Evolutionary conservation across 805 yeast species (phyloP).

Genomic region (Cephaloascus fragrans): DNA sequence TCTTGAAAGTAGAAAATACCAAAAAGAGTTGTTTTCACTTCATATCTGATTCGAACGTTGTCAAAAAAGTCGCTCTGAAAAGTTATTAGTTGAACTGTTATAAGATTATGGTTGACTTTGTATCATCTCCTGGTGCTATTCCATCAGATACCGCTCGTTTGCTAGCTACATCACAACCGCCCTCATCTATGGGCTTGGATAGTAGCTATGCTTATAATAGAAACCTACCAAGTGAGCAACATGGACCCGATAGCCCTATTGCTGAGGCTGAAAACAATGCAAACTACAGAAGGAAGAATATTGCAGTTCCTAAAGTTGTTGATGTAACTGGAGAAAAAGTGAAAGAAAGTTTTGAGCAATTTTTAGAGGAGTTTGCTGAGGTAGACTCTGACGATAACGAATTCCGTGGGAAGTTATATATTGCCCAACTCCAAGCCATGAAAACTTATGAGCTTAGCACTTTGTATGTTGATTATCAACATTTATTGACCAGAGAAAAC

Average conservation of each 20-base stretch:
- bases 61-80: too few relatives aligned
- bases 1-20: too few relatives aligned
- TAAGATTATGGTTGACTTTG: slow-evolving; percentile 35
- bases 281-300: slow-evolving; percentile 39
- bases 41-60: too few relatives aligned
- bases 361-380: slow-evolving; percentile 57
- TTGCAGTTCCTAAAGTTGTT: slow-evolving; percentile 73
- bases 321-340: slow-evolving; percentile 94
- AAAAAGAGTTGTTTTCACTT: too few relatives aligned
- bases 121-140: slow-evolving; percentile 31
- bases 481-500: slow-evolving; percentile 63
- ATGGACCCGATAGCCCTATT: background rate
- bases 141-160: slow-evolving; percentile 34
- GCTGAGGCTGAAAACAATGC: background rate
- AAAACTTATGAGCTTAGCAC: slow-evolving; percentile 66
- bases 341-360: slow-evolving; percentile 80
- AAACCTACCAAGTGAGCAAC: background rate
- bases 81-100: too few relatives aligned
- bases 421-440: slow-evolving; percentile 78
- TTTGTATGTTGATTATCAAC: slow-evolving; percentile 77
- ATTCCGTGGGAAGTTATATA: slow-evolving; percentile 34
- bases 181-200: slow-evolving; percentile 24
- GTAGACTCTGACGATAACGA: slow-evolving; percentile 19
- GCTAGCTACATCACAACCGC: slow-evolving; percentile 29
- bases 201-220: background rate